Evolutionary conservation across 148 eudicot genomes (phyloP), one percentile per base, ranked within the genome.

Genomic region (Cornus kousa): DNA sequence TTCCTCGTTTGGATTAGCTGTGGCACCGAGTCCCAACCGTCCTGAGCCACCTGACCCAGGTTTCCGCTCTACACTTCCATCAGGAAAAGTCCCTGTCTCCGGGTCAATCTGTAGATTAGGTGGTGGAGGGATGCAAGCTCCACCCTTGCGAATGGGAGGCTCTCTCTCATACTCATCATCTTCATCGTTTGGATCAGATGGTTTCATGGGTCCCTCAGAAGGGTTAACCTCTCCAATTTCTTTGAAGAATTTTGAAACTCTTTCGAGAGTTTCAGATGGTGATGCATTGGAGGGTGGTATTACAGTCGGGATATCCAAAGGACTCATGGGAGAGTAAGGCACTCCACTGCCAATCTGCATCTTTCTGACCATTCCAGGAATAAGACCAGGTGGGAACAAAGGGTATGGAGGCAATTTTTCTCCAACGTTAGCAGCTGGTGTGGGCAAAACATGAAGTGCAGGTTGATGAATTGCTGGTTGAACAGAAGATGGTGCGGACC

Each of bases 331-430:
- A 70, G 99, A 96, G 85, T 96, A 96, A 19, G 99, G 99, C 14
- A 96, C 99, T 57, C 99, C 98, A 53, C 99, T 96, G 28, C 98
- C 98, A 48, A 96, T 88, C 84, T 96, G 99, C 90, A 90, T 92
- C 71, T 96, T 96, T 43, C 87, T 81, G 8, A 96, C 98, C 99
- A 96, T 93, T 77, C 99, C 97, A 0, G 99, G 99, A 46, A 96
- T 93, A 59, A 96, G 95, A 62, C 98, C 98, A 19, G 99, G 99
- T 14, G 99, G 99, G 80, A 96, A 96, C 77, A 96, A 82, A 43
- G 99, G 99, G 79, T 96, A 93, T 23, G 95, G 92, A 0, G 98
- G 93, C 55, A 89, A 74, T 77, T 91, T 95, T 67, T 93, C 98
- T 40, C 86, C 89, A 9, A 75, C 37, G 72, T 75, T 85, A 39